phyloP scores from a whole-genome alignment of 2,329 filamentous ascomycete genomes.

The Whalleya microplaca region DNA sequence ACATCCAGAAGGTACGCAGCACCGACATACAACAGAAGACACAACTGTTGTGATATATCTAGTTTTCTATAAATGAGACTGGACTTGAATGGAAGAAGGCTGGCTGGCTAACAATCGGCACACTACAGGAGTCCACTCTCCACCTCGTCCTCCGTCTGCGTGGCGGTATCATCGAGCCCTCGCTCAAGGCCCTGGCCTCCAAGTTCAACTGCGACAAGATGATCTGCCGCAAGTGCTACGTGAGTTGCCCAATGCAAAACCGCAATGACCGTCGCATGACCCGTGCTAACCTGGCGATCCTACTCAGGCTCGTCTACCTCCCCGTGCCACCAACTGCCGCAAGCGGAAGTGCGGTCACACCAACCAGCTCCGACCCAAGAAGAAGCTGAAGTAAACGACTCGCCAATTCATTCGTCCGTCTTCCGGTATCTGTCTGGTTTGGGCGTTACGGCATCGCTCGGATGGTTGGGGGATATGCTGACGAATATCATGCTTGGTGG shows the following conservation, averaged over 20 bases:
- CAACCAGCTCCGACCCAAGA: conserved; percentile 99
- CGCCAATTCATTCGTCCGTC: conserved; percentile 38
- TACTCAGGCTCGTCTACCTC: conserved; percentile 77
- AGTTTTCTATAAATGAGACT: not conserved
- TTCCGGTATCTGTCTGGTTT: conserved; percentile 43
- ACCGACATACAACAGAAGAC: conserved; percentile 30
- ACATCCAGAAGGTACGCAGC: conserved; percentile 86
- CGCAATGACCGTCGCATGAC: not conserved
- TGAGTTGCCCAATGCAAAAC: conserved; percentile 53
- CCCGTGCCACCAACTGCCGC: conserved; percentile 99
- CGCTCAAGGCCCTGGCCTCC: conserved; percentile 95
- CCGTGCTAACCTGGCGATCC: not conserved
- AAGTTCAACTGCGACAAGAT: conserved; percentile 99
- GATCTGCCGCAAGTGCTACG: conserved; percentile 99
- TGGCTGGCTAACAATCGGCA: conserved; percentile 39
- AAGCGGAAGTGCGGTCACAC: conserved; percentile 99
- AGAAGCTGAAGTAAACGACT: conserved; percentile 94
- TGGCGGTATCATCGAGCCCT: conserved; percentile 99
- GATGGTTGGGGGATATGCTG: conserved; percentile 17
- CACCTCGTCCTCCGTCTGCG: conserved; percentile 98
- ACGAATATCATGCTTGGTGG: conserved; percentile 18
- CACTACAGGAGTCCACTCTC: conserved; percentile 81
- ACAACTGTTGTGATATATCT: conserved; percentile 26
- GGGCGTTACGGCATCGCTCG: conserved; percentile 37
- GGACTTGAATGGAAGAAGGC: not conserved